A percentile compares a stretch with the other conserved stretches of the same genome.
Evolutionary conservation across 768 basidiomycete genomes (phyloP).

Genomic region (Lactifluus rugatus): DNA sequence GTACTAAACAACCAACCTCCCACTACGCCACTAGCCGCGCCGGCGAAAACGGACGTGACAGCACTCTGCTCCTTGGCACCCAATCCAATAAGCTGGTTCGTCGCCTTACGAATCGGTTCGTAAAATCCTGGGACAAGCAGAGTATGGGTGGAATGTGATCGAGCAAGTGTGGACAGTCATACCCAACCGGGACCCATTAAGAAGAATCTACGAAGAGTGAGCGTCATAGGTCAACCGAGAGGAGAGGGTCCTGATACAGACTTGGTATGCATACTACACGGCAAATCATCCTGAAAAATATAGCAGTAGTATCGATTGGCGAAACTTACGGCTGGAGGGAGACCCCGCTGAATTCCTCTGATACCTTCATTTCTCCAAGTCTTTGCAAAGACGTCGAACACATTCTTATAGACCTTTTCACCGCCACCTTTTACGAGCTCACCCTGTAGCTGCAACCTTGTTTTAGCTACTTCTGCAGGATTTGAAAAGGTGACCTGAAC

Average conservation of each 20-base stretch:
- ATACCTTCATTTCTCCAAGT: slow-evolving; percentile 88
- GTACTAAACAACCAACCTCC: slow-evolving; percentile 47
- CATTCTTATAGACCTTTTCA: slow-evolving; percentile 76
- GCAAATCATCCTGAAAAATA: slow-evolving; percentile 5
- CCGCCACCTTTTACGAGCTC: slow-evolving; percentile 74
- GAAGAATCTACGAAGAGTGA: slow-evolving; percentile 50
- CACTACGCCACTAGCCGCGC: slow-evolving; percentile 82
- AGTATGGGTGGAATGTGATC: neutral
- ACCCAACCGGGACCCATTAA: slow-evolving; percentile 91
- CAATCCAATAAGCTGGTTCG: slow-evolving; percentile 64
- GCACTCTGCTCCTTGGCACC: slow-evolving; percentile 56
- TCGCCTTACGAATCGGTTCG: slow-evolving; percentile 70
- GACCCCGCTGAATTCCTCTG: slow-evolving; percentile 85
- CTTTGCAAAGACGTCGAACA: slow-evolving; percentile 78
- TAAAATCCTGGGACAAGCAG: slow-evolving; percentile 66
- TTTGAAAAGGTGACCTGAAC: slow-evolving; percentile 73
- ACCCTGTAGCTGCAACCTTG: slow-evolving; percentile 91
- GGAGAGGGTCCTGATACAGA: slow-evolving; percentile 29
- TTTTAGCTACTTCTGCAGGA: slow-evolving; percentile 83
- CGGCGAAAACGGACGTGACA: slow-evolving; percentile 72
- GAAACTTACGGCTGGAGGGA: slow-evolving; percentile 71
- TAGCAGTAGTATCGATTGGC: neutral
- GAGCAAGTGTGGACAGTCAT: slow-evolving; percentile 11
- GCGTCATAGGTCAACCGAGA: neutral
- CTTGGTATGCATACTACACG: slow-evolving; percentile 82